Conservation (phyloP, 805 yeast species). For the Candida coleopterorum region DNA sequence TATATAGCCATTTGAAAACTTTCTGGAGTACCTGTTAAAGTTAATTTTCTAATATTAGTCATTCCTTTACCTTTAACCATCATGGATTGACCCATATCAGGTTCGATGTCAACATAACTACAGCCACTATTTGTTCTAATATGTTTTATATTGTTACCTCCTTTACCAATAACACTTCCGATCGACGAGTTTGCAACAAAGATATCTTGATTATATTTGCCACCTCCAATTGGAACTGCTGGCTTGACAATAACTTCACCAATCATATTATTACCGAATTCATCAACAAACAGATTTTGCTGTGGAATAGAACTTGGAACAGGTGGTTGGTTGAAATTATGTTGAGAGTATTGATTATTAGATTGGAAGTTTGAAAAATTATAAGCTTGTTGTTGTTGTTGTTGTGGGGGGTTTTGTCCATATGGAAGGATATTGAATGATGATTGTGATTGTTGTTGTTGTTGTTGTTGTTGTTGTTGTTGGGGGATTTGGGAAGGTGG, state of each 20-base stretch:
- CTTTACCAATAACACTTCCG: slow-evolving; percentile 82
- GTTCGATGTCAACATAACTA: slow-evolving; percentile 67
- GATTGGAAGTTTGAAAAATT: slow-evolving; percentile 12
- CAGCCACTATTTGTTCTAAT: slow-evolving; percentile 70
- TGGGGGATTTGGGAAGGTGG: no score
- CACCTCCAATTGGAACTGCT: slow-evolving; percentile 33
- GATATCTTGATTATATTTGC: slow-evolving; percentile 61
- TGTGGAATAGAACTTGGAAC: slow-evolving; percentile 17
- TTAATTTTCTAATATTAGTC: slow-evolving; percentile 50
- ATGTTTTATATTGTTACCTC: slow-evolving; percentile 77
- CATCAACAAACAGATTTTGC: slow-evolving; percentile 36
- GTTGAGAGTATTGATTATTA: slow-evolving; percentile 8
- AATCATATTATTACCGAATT: slow-evolving; percentile 38
- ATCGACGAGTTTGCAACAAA: slow-evolving; percentile 73
- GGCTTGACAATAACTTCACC: slow-evolving; percentile 41
- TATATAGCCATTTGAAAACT: slow-evolving; percentile 71
- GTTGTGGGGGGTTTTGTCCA: slow-evolving; percentile 12
- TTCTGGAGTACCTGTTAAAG: slow-evolving; percentile 61
- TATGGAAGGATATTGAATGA: slow-evolving; percentile 8
- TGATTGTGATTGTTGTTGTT: slow-evolving; percentile 4
- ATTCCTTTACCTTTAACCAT: slow-evolving; percentile 42
- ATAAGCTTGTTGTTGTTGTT: slow-evolving; percentile 35
- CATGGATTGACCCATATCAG: slow-evolving; percentile 48
- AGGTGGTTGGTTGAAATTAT: slow-evolving; percentile 10
- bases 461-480: slow-evolving; percentile 6